phyloP scores from a whole-genome alignment of 78 protist genomes.

The Monosiga brevicollis region DNA sequence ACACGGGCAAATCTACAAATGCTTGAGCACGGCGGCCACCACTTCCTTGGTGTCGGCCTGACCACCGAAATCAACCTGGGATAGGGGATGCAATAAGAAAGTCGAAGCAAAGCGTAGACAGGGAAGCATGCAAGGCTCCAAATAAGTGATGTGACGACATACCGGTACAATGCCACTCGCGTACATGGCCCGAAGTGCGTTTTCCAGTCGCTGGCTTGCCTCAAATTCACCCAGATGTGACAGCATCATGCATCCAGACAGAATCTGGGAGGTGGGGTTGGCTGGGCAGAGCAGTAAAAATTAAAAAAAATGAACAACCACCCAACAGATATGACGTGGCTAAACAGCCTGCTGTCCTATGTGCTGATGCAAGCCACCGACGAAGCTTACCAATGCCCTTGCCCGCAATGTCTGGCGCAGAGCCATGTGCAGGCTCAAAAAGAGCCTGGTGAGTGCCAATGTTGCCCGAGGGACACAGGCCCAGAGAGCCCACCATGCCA shows the following conservation, averaged over 20 bases:
- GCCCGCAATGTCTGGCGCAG: constrained; percentile 76
- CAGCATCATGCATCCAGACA: constrained; percentile 66
- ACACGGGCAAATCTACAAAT: background rate
- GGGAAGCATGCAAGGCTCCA: too few relatives aligned
- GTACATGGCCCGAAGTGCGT: background rate
- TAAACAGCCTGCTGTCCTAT: background rate
- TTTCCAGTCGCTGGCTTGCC: background rate
- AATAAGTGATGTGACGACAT: too few relatives aligned
- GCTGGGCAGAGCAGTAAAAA: constrained; percentile 15
- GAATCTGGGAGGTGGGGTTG: constrained; percentile 70
- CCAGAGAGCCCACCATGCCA: constrained; percentile 75
- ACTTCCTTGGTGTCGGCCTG: background rate
- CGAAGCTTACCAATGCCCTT: constrained; percentile 10
- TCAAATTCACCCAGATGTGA: constrained; percentile 46
- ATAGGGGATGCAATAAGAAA: background rate
- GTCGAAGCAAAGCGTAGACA: background rate
- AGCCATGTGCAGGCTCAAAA: constrained; percentile 68
- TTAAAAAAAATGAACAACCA: background rate
- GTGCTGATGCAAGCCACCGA: background rate
- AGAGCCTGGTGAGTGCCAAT: constrained; percentile 56
- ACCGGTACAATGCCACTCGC: background rate
- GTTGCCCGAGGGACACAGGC: constrained; percentile 73
- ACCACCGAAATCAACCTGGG: background rate
- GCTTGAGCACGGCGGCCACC: background rate
- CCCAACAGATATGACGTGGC: background rate